Evolutionary conservation across 2,329 filamentous ascomycete genomes (phyloP).

Genomic region (Xylariaceae sp.): DNA sequence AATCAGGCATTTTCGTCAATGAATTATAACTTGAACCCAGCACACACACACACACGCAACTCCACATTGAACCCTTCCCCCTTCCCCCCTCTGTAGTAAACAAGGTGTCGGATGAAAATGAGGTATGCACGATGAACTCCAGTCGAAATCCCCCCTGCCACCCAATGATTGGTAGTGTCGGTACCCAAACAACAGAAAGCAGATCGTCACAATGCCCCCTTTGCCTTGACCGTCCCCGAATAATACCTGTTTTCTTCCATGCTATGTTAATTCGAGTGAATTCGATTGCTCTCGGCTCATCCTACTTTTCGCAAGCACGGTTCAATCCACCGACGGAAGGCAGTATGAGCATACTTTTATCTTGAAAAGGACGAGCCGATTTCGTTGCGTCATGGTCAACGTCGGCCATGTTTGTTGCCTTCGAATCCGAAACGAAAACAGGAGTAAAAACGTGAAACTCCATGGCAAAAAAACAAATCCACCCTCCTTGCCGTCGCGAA

Average conservation of each 20-base stretch:
- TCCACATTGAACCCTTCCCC: slow-evolving; percentile 5
- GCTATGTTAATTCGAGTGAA: slow-evolving; percentile 14
- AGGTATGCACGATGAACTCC: slow-evolving; percentile 18
- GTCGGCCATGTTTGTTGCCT: neutral
- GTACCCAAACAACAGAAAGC: slow-evolving; percentile 21
- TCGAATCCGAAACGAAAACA: slow-evolving; percentile 14
- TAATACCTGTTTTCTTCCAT: slow-evolving; percentile 19
- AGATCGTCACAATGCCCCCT: slow-evolving; percentile 24
- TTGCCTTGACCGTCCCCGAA: slow-evolving; percentile 18
- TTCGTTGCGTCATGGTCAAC: slow-evolving; percentile 7
- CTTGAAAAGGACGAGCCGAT: neutral
- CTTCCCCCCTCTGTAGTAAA: slow-evolving; percentile 9
- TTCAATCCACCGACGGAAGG: neutral
- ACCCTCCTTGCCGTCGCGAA: slow-evolving; percentile 13
- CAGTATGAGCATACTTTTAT: slow-evolving; percentile 10
- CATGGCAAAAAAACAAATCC: slow-evolving; percentile 14
- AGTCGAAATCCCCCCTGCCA: slow-evolving; percentile 5
- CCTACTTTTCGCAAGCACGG: neutral
- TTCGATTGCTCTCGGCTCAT: slow-evolving; percentile 3
- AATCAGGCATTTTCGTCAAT: slow-evolving; percentile 8
- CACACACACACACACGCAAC: slow-evolving; percentile 4
- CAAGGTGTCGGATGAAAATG: slow-evolving; percentile 10
- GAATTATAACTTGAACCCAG: slow-evolving; percentile 9
- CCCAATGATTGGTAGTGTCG: slow-evolving; percentile 13
- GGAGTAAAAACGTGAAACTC: slow-evolving; percentile 16